Evolutionary conservation across 2,329 filamentous ascomycete species (phyloP).

Genomic region (Lachnellula occidentalis): DNA sequence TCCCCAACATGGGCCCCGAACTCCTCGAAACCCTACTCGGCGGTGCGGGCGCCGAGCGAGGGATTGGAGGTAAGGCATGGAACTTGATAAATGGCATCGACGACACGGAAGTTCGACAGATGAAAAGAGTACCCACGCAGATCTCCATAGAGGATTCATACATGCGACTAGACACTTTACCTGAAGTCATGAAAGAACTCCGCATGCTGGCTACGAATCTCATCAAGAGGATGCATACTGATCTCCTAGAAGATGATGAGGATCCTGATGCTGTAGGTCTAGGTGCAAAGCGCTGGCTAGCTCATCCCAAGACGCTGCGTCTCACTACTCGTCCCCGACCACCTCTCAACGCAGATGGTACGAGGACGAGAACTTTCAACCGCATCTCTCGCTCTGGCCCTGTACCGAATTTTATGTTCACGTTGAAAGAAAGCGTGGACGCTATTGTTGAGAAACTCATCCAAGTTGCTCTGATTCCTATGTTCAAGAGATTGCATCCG

Average conservation of each 20-base stretch:
- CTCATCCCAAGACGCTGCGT: conserved; percentile 74
- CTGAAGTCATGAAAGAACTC: conserved; percentile 63
- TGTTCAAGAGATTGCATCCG: conserved; percentile 70
- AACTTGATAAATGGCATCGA: conserved; percentile 76
- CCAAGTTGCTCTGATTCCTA: conserved; percentile 58
- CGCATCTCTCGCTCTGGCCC: conserved; percentile 71
- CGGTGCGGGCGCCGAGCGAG: conserved; percentile 64
- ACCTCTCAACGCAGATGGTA: conserved; percentile 46
- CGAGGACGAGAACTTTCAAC: conserved; percentile 53
- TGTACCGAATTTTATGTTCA: conserved; percentile 70
- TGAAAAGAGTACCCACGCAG: conserved; percentile 69
- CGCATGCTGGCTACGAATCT: conserved; percentile 63
- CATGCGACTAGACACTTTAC: conserved; percentile 58
- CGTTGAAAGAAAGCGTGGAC: conserved; percentile 51
- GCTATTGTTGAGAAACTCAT: conserved; percentile 63
- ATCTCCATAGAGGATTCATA: conserved; percentile 97
- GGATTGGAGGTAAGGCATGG: conserved; percentile 71
- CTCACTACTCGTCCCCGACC: conserved; percentile 67
- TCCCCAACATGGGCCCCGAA: conserved; percentile 57
- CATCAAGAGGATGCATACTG: conserved; percentile 70
- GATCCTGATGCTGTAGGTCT: conserved; percentile 11
- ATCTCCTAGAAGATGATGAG: conserved; percentile 52
- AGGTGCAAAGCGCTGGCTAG: conserved; percentile 57
- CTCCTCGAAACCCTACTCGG: conserved; percentile 63
- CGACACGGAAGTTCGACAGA: conserved; percentile 64